A percentile compares a stretch with the other conserved stretches of the same genome.
Conservation (phyloP, 1,284 basidiomycete species). For the Puccinia horiana region DNA sequence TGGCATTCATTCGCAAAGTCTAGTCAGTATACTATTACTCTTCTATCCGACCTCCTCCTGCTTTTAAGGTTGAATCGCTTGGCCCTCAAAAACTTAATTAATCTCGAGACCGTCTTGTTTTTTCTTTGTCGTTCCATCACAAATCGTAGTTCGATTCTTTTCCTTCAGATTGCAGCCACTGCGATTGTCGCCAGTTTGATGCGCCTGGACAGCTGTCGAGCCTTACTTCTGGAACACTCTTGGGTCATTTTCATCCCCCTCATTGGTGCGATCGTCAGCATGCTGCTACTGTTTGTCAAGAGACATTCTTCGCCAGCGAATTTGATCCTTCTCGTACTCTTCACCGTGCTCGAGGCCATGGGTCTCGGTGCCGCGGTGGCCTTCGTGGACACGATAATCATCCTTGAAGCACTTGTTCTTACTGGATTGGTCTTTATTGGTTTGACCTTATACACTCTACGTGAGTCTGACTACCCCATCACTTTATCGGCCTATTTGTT, state of each 20-base stretch:
- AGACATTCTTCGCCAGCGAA: conserved; percentile 43
- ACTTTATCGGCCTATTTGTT: not conserved
- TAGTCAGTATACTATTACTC: conserved; percentile 21
- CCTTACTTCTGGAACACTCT: conserved; percentile 36
- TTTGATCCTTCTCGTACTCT: conserved; percentile 34
- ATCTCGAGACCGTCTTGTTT: not conserved
- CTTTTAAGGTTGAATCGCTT: not conserved
- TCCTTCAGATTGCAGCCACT: conserved; percentile 46
- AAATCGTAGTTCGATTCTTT: conserved; percentile 37
- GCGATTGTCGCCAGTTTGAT: conserved; percentile 33
- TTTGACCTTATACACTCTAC: conserved; percentile 41
- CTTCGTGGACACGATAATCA: conserved; percentile 44
- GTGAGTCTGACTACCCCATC: conserved; percentile 13
- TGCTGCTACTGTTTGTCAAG: conserved; percentile 40
- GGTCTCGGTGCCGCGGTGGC: conserved; percentile 43
- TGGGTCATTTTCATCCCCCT: conserved; percentile 47
- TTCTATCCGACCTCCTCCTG: not conserved
- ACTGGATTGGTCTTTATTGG: conserved; percentile 45
- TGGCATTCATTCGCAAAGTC: conserved; percentile 48
- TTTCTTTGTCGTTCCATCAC: not conserved
- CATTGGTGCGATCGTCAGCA: conserved; percentile 34
- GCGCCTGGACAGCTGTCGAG: conserved; percentile 16
- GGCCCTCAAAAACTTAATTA: not conserved
- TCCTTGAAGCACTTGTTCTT: conserved; percentile 38
- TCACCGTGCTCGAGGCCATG: conserved; percentile 44